Evolutionary conservation across 306 rosid species (phyloP).

Genomic region (Fagus sylvatica): DNA sequence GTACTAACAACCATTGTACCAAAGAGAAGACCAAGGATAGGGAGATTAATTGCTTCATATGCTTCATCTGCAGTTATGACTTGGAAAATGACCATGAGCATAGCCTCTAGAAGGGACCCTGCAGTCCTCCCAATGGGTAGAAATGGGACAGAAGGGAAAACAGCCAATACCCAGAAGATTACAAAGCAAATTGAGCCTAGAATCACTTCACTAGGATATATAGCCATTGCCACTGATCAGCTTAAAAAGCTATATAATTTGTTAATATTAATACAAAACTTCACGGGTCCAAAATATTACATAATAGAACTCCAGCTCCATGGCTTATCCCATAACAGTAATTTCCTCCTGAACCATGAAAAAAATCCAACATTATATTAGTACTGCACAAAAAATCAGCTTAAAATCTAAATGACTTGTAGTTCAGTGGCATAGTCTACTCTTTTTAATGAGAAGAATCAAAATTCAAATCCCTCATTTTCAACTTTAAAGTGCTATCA

Average conservation of each 20-base stretch:
- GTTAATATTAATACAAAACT: no score
- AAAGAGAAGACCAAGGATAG: slow-evolving; percentile 84
- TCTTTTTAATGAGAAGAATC: no score
- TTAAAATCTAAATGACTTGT: no score
- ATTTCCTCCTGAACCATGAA: no score
- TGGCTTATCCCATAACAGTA: no score
- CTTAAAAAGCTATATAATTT: not conserved
- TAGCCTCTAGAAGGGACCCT: slow-evolving; percentile 85
- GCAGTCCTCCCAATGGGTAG: slow-evolving; percentile 91
- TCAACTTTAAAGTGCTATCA: no score
- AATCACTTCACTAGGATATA: slow-evolving; percentile 61
- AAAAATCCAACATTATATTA: no score
- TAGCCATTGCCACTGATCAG: slow-evolving; percentile 63
- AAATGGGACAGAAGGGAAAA: slow-evolving; percentile 87
- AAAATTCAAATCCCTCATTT: no score
- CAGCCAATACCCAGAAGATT: slow-evolving; percentile 85
- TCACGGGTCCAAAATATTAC: no score
- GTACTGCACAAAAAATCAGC: no score
- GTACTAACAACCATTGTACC: slow-evolving; percentile 95
- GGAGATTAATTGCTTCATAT: slow-evolving; percentile 74
- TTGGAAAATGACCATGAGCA: slow-evolving; percentile 76
- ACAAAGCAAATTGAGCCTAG: slow-evolving; percentile 77
- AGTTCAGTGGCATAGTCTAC: no score
- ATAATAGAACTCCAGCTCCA: no score
- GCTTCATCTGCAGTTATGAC: slow-evolving; percentile 78